phyloP scores from a whole-genome alignment of 257 asterid species.

The Solanum lignicaule region DNA sequence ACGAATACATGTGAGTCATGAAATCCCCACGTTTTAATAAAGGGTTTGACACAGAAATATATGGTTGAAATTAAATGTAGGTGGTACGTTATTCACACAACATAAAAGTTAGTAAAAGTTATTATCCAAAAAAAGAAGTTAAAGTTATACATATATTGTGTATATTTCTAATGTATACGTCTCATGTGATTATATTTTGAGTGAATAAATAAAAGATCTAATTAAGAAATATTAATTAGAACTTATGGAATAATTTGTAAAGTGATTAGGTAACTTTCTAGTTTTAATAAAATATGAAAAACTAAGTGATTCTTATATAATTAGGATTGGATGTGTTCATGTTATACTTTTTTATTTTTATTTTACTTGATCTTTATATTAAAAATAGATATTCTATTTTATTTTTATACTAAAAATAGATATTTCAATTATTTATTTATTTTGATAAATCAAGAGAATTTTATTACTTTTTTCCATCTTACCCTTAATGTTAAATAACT shows the following conservation, averaged over 20 bases:
- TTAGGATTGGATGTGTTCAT: not conserved
- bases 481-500: too few species aligned
- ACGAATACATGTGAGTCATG: not conserved
- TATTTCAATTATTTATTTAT: too few species aligned
- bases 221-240: too few species aligned
- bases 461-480: too few species aligned
- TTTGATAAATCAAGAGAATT: too few species aligned
- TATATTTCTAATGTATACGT: not conserved
- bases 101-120: not conserved
- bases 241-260: not conserved
- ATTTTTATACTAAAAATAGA: too few species aligned
- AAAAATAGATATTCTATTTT: too few species aligned
- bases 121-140: too few species aligned
- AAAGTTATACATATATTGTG: not conserved
- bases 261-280: not conserved
- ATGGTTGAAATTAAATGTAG: not conserved
- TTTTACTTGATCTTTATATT: not conserved
- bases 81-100: not conserved
- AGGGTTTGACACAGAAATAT: not conserved
- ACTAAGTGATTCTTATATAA: not conserved
- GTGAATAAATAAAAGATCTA: not conserved
- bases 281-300: too few species aligned
- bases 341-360: not conserved
- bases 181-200: not conserved
- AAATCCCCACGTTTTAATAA: not conserved